These are phyloP conservation scores for Stephania yunnanensis DNA, from an alignment of 164 flowering plant species.

Conservation along the genomic window DNA sequence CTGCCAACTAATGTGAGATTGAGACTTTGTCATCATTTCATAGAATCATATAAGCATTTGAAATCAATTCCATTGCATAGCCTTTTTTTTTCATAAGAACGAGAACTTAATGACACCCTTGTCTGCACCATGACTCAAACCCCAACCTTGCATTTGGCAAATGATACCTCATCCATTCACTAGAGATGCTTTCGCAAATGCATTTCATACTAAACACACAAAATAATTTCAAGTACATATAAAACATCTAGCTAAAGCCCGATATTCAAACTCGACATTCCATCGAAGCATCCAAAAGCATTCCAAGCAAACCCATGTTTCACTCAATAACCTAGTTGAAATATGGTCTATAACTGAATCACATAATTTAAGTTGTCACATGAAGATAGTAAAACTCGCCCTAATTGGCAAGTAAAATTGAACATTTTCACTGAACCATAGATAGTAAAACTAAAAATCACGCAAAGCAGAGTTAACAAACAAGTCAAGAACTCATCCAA, in stretches of 20 bases:
- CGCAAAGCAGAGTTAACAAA: background rate
- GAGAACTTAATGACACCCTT: no score
- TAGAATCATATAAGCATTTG: background rate
- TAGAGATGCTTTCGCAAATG: no score
- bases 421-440: no score
- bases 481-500: background rate
- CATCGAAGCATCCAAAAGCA: background rate
- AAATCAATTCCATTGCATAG: background rate
- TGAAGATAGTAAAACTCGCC: background rate
- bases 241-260: background rate
- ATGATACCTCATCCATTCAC: no score
- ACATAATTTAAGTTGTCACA: background rate
- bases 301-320: background rate
- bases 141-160: no score
- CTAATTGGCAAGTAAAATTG: no score
- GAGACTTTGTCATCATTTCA: no score
- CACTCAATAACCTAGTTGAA: background rate
- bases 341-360: background rate
- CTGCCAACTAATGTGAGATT: no score
- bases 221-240: background rate
- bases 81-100: no score
- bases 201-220: background rate
- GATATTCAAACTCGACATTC: background rate
- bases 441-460: no score
- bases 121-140: no score